phyloP scores from a whole-genome alignment of 75 land plant genomes.

The Cunninghamia lanceolata region DNA sequence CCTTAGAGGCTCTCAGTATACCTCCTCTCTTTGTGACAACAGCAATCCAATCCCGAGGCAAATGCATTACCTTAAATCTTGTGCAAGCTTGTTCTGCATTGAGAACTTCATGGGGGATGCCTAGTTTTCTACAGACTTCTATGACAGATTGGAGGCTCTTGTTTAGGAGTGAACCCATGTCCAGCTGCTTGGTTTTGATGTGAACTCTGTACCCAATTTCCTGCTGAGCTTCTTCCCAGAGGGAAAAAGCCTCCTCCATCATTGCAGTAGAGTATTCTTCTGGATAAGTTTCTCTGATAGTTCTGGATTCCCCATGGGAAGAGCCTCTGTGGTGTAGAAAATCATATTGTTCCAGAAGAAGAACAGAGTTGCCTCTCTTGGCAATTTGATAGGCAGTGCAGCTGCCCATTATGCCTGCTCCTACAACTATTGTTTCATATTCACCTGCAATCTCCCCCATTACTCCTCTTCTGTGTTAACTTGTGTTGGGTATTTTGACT shows the following conservation, averaged over 20 bases:
- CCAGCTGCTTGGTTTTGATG: slow-evolving; percentile 59
- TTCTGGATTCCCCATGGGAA: slow-evolving; percentile 93
- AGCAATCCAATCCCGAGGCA: slow-evolving; percentile 61
- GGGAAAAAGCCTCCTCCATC: slow-evolving; percentile 52
- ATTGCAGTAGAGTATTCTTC: slow-evolving; percentile 64
- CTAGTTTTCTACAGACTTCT: slow-evolving; percentile 16
- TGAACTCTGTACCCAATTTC: slow-evolving; percentile 67
- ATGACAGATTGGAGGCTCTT: slow-evolving; percentile 40
- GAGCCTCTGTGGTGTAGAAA: slow-evolving; percentile 93
- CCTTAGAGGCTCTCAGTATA: slow-evolving; percentile 79
- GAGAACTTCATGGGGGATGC: slow-evolving; percentile 30
- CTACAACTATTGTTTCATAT: slow-evolving; percentile 69
- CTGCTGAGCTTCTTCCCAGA: slow-evolving; percentile 67
- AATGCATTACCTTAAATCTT: slow-evolving; percentile 18
- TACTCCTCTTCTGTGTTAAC: background rate
- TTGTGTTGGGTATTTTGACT: background rate
- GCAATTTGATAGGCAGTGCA: slow-evolving; percentile 76
- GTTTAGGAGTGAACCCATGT: slow-evolving; percentile 53
- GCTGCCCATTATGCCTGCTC: slow-evolving; percentile 92
- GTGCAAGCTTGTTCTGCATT: slow-evolving; percentile 26
- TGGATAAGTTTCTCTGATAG: slow-evolving; percentile 78
- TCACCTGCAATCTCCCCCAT: slow-evolving; percentile 13
- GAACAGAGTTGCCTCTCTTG: slow-evolving; percentile 56
- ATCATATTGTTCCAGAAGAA: slow-evolving; percentile 83
- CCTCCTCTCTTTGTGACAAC: slow-evolving; percentile 62